Evolutionary conservation across 176 grass and related monocot species (phyloP).

Genomic region (Bolboschoenus planiculmis): DNA sequence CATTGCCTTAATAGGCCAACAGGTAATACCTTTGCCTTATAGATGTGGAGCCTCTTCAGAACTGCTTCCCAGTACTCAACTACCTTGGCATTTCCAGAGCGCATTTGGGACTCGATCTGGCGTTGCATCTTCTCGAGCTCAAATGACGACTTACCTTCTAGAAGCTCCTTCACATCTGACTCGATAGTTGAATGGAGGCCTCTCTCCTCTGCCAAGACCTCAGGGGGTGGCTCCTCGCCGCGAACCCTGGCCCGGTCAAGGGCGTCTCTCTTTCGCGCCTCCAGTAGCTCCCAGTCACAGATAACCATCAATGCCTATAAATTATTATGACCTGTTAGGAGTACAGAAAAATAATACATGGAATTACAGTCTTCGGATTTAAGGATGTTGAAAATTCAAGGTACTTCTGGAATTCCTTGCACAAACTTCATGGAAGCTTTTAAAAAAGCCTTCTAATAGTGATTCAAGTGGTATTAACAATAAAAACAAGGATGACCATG

Average conservation of each 20-base stretch:
- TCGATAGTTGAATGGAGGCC: conserved; percentile 93
- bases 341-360: background rate
- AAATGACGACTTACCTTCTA: conserved; percentile 68
- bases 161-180: conserved; percentile 72
- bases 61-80: conserved; percentile 99
- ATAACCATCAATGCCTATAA: conserved; percentile 82
- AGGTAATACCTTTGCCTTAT: conserved; percentile 85
- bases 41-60: conserved; percentile 91
- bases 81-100: conserved; percentile 91
- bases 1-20: conserved; percentile 13
- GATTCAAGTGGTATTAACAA: background rate
- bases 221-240: conserved; percentile 87
- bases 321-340: conserved; percentile 7
- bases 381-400: background rate
- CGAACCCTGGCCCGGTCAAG: conserved; percentile 95
- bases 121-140: conserved; percentile 83
- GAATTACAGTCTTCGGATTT: background rate
- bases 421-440: background rate
- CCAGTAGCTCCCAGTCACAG: conserved; percentile 84
- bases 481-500: background rate
- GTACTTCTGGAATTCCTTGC: background rate
- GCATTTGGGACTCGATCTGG: conserved; percentile 92
- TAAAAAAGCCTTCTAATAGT: background rate
- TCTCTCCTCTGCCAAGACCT: conserved; percentile 81
- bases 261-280: conserved; percentile 73